These are phyloP conservation scores for Ramalina peruviana DNA, from an alignment of 495 filamentous ascomycete species.

Conservation along the genomic window DNA sequence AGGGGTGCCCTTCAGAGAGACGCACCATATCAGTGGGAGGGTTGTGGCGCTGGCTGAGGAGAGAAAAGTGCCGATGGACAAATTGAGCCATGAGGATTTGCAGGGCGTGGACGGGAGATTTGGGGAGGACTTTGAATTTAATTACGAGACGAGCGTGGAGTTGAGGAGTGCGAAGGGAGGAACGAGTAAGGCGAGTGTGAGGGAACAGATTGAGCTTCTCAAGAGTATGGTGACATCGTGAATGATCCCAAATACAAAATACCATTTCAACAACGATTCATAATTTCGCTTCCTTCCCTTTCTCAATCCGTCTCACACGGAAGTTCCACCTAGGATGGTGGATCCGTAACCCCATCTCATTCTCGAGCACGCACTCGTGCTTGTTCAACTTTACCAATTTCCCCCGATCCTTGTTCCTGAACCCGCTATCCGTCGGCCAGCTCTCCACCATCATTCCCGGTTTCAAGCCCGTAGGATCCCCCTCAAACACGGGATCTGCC, in stretches of 20 bases:
- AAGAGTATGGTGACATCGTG: constrained; percentile 25
- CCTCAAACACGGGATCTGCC: constrained; percentile 21
- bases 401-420: constrained; percentile 37
- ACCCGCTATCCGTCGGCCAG: constrained; percentile 43
- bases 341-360: constrained; percentile 28
- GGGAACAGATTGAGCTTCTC: constrained; percentile 3
- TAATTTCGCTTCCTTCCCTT: constrained; percentile 7
- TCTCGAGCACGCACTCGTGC: constrained; percentile 38
- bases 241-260: background rate
- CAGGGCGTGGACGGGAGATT: constrained; percentile 64
- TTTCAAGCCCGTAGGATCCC: constrained; percentile 29
- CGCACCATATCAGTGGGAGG: constrained; percentile 78
- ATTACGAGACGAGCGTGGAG: constrained; percentile 84
- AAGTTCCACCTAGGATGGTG: constrained; percentile 45
- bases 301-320: constrained; percentile 23
- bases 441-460: constrained; percentile 36
- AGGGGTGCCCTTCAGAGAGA: constrained; percentile 64
- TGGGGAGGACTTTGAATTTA: constrained; percentile 64
- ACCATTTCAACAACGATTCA: background rate
- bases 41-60: constrained; percentile 66
- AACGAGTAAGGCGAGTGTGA: constrained; percentile 1
- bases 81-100: constrained; percentile 54
- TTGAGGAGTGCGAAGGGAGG: constrained; percentile 69
- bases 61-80: constrained; percentile 58
- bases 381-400: constrained; percentile 31